A percentile compares a stretch with the other conserved stretches of the same genome.
These are phyloP conservation scores for Citrus trifoliata DNA, from an alignment of 345 rosid species.

Conservation along the genomic window DNA sequence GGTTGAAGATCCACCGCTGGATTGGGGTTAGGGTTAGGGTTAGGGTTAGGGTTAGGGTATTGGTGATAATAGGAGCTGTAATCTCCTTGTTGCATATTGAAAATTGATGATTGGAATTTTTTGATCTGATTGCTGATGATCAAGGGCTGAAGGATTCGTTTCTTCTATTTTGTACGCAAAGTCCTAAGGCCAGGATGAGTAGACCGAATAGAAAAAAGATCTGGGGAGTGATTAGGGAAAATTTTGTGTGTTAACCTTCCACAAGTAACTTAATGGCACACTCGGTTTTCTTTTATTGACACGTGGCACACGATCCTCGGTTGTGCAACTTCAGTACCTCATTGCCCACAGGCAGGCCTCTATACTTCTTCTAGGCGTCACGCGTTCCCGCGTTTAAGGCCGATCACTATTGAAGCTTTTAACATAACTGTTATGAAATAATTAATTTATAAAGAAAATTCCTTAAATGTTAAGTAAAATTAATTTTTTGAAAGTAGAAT, in stretches of 20 bases:
- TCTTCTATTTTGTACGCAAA: neutral
- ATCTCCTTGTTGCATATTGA: constrained; percentile 71
- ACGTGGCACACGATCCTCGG: neutral
- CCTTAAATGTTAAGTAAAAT: too few species aligned
- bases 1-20: constrained; percentile 44
- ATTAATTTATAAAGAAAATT: too few species aligned
- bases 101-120: neutral
- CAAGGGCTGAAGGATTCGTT: neutral
- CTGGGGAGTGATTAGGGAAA: neutral
- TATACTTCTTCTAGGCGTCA: too few species aligned
- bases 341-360: too few species aligned
- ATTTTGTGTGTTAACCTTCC: neutral
- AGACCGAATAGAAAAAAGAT: neutral
- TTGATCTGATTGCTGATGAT: constrained; percentile 1
- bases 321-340: too few species aligned
- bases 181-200: neutral
- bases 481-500: too few species aligned
- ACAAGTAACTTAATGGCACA: neutral
- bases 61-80: constrained; percentile 61
- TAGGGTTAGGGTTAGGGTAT: constrained; percentile 45
- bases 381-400: too few species aligned
- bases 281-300: neutral
- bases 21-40: constrained; percentile 32
- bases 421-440: too few species aligned
- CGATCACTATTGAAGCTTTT: too few species aligned